Conservation (phyloP, 202 grass and related monocot genomes). For the Hordeum pubiflorum region DNA sequence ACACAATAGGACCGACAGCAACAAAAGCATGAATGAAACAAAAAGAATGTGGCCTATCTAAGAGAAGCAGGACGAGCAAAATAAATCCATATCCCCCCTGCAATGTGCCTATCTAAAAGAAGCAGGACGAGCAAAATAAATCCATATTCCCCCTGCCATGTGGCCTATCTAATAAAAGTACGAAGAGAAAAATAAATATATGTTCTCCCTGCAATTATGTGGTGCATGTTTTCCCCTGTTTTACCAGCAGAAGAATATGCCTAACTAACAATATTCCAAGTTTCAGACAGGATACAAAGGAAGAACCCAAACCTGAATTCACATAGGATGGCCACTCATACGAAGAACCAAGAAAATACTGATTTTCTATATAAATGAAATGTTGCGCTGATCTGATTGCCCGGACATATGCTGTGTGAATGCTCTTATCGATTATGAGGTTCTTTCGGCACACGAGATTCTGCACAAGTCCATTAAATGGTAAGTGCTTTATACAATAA, state of each 20-base stretch:
- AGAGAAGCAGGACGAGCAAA: neutral
- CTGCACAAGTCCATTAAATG: slow-evolving; percentile 43
- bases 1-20: neutral
- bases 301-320: slow-evolving; percentile 52
- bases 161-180: neutral
- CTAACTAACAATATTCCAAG: neutral
- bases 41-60: neutral
- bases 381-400: slow-evolving; percentile 95
- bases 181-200: neutral
- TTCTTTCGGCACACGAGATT: slow-evolving; percentile 89
- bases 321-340: slow-evolving; percentile 79
- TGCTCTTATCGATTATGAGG: slow-evolving; percentile 88
- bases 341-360: slow-evolving; percentile 98
- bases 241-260: slow-evolving; percentile 5
- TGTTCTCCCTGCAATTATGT: neutral
- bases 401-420: slow-evolving; percentile 89
- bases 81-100: neutral
- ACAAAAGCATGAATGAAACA: neutral
- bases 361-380: slow-evolving; percentile 99
- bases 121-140: neutral
- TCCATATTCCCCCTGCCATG: neutral
- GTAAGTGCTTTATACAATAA: slow-evolving; percentile 8
- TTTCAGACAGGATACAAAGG: neutral
- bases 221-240: neutral
- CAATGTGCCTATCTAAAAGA: neutral